Percentiles rank a stretch among this genome's conserved stretches.
Evolutionary conservation across 257 asterid genomes (phyloP).

Genomic region (Pogostemon cablin): DNA sequence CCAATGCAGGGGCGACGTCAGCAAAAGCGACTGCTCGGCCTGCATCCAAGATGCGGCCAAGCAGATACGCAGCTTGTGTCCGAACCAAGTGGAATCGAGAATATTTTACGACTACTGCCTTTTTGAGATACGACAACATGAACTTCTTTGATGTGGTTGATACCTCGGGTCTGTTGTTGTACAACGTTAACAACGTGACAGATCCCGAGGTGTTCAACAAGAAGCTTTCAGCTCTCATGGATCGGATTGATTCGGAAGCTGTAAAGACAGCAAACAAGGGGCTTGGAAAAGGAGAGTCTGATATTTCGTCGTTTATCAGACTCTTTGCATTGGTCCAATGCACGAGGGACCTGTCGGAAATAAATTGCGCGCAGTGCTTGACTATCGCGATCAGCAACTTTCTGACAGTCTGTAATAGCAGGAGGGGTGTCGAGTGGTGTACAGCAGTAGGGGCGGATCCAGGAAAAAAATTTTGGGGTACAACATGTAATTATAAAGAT

Average conservation of each 20-base stretch:
- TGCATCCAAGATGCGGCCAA: slow-evolving; percentile 64
- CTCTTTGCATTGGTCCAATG: slow-evolving; percentile 79
- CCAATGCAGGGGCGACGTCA: slow-evolving; percentile 82
- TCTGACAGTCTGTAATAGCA: slow-evolving; percentile 41
- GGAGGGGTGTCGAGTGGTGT: slow-evolving; percentile 66
- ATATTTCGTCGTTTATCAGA: slow-evolving; percentile 38
- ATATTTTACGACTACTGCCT: slow-evolving; percentile 77
- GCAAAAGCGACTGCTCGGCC: slow-evolving; percentile 49
- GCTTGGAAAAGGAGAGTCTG: slow-evolving; percentile 58
- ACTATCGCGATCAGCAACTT: slow-evolving; percentile 55
- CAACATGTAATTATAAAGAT: too few relatives aligned
- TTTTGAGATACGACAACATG: slow-evolving; percentile 44
- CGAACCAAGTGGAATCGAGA: slow-evolving; percentile 53
- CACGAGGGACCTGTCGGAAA: slow-evolving; percentile 58
- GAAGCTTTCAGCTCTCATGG: slow-evolving; percentile 38
- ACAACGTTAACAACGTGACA: slow-evolving; percentile 55
- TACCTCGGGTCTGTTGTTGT: slow-evolving; percentile 43
- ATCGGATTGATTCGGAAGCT: slow-evolving; percentile 51
- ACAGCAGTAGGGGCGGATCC: too few relatives aligned
- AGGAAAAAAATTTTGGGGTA: too few relatives aligned
- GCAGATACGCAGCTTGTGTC: slow-evolving; percentile 45
- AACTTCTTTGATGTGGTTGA: slow-evolving; percentile 58
- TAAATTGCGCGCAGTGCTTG: slow-evolving; percentile 67
- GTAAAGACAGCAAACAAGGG: slow-evolving; percentile 48
- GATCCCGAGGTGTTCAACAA: slow-evolving; percentile 52